Evolutionary conservation across 78 protist genomes (phyloP).

Genomic region (Protostelium mycophagum): DNA sequence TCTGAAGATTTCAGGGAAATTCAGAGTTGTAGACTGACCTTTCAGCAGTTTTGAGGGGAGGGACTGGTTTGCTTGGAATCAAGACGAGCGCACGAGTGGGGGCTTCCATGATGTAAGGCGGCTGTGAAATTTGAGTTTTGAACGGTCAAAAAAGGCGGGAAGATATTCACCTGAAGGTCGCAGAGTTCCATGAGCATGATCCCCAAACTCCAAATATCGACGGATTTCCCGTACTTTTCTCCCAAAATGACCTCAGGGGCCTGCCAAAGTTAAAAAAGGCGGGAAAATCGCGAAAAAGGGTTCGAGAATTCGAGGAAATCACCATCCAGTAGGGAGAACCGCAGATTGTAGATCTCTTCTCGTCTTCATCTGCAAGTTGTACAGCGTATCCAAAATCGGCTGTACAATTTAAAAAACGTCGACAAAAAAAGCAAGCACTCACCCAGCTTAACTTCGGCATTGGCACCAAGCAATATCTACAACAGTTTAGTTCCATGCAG

Average conservation of each 20-base stretch:
- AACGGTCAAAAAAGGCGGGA: not conserved
- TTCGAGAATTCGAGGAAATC: not conserved
- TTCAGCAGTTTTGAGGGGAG: not conserved
- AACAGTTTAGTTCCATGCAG: not conserved
- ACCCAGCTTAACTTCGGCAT: not conserved
- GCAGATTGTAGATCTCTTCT: not conserved
- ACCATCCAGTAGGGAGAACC: not conserved
- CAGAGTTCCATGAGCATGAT: constrained; percentile 92
- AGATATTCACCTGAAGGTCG: not conserved
- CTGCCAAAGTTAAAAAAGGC: not conserved
- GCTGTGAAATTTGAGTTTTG: not conserved
- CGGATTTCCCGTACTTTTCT: constrained; percentile 76
- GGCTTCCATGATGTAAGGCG: not conserved
- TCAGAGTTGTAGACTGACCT: too few species aligned
- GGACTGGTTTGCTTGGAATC: not conserved
- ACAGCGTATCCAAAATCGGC: not conserved
- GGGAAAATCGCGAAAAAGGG: too few species aligned
- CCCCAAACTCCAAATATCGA: constrained; percentile 99
- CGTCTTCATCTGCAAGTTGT: not conserved
- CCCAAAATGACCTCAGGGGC: constrained; percentile 95
- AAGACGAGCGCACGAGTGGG: not conserved
- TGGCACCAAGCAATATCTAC: not conserved
- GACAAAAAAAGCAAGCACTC: not conserved
- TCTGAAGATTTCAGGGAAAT: too few species aligned
- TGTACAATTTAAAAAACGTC: not conserved